Evolutionary conservation across 1,284 basidiomycete species (phyloP), one percentile per base, ranked within the genome.

Genomic region (Amylostereum areolatum): DNA sequence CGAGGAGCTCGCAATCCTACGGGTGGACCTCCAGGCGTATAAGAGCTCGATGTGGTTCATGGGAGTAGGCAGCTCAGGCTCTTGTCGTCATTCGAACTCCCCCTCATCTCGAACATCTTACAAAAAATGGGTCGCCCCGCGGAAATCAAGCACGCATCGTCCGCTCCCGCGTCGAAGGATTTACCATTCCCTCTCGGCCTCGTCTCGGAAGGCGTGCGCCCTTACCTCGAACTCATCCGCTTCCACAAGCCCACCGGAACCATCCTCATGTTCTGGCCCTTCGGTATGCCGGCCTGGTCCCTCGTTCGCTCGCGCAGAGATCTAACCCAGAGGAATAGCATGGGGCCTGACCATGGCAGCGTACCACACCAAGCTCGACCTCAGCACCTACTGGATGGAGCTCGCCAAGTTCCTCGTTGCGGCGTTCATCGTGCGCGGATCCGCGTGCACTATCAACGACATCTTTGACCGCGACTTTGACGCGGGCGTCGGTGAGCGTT

Each of bases 391-490:
- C 28, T 7, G 18, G 9, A 7, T 18, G 12, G 25, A 51, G n/a
- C 40, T 51, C 28, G 10, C 24, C 4, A 24, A n/a, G 8, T 44
- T 11, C 37, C 25, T 49, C 11, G 36, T 52, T 11, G 39, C 24
- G 18, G 33, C 34, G 9, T 34, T 40, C 43, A 29, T 52, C 11
- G 39, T 53, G 7, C 53, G 43, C 6, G 43, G 52, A 28, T 37
- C 52, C 25, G 75, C 72, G 1, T 77, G 74, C 54, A 74, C 72
- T 3, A 60, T 75, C 30, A 77, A 78, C 53, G 76, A 78, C 49
- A 77, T 78, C n/a, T 70, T 73, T 45, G 76, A 78, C 55, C 64
- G 70, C 8, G 55, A 74, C 24, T 62, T 77, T 58, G 76, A 78
- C 56, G 70, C 68, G 31, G 68, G 66, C 42, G 74, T 78, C 50